These are phyloP conservation scores for Penicillium sp. DNA, from an alignment of 2,329 filamentous ascomycete genomes.

Conservation along the genomic window DNA sequence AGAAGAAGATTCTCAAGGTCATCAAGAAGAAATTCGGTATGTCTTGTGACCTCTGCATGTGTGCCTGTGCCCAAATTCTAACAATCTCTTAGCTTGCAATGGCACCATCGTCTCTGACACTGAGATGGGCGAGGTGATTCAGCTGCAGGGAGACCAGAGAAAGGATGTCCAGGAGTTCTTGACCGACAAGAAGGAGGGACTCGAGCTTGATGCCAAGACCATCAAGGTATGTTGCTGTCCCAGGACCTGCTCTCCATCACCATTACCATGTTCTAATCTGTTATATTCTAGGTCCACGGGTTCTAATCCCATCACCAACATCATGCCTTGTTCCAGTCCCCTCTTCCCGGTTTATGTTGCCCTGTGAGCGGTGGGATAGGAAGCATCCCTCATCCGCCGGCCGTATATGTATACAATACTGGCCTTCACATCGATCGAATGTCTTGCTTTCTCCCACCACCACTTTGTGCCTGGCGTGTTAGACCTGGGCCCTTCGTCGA, in stretches of 20 bases:
- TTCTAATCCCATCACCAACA: constrained; percentile 47
- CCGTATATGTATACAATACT: constrained; percentile 15
- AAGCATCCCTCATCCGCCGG: constrained; percentile 30
- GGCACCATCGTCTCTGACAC: constrained; percentile 95
- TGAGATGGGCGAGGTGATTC: constrained; percentile 99
- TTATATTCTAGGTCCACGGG: constrained; percentile 47
- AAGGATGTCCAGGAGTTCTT: constrained; percentile 98
- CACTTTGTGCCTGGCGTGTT: constrained; percentile 29
- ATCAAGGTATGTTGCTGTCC: constrained; percentile 68
- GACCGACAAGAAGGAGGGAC: constrained; percentile 89
- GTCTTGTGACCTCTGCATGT: constrained; percentile 28
- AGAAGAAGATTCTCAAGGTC: constrained; percentile 99
- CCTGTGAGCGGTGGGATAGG: constrained; percentile 39
- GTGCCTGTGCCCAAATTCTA: constrained; percentile 13
- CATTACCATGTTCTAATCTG: constrained; percentile 5
- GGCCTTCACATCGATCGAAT: constrained; percentile 22
- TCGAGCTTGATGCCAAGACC: constrained; percentile 91
- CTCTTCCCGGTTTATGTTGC: constrained; percentile 42
- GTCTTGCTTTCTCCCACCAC: constrained; percentile 24
- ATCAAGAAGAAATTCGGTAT: constrained; percentile 99
- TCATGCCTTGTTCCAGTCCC: constrained; percentile 44
- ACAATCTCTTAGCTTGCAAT: constrained; percentile 76
- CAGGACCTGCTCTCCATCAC: neutral
- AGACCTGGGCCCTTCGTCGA: constrained; percentile 34
- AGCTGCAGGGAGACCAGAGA: constrained; percentile 98